phyloP scores from a whole-genome alignment of 306 rosid genomes.

The Cicer cuneatum region DNA sequence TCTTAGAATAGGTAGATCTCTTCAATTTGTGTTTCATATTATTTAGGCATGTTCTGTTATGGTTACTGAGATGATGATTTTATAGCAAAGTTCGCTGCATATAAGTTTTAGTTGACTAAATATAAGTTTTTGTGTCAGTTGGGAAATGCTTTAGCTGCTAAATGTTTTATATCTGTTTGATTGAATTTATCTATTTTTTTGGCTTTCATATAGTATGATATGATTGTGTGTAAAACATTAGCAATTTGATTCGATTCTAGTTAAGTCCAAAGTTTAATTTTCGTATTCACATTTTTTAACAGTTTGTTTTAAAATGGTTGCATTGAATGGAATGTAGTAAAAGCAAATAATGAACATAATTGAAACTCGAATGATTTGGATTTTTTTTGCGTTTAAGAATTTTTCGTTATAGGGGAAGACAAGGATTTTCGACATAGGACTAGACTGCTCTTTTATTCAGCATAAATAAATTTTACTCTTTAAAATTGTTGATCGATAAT shows the following conservation, averaged over 20 bases:
- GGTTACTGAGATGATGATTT: slow-evolving; percentile 1
- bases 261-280: not conserved
- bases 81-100: slow-evolving; percentile 1
- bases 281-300: not conserved
- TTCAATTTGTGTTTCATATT: slow-evolving; percentile 26
- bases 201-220: not conserved
- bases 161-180: not conserved
- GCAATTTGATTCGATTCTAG: slow-evolving; percentile 28
- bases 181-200: not conserved
- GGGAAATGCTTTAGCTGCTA: slow-evolving; percentile 35
- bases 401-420: slow-evolving; percentile 10
- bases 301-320: slow-evolving; percentile 16
- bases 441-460: too few species aligned
- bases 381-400: not conserved
- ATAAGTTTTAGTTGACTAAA: slow-evolving; percentile 47
- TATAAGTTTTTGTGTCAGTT: slow-evolving; percentile 22
- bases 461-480: too few species aligned
- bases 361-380: not conserved
- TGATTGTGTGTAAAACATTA: not conserved
- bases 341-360: slow-evolving; percentile 11
- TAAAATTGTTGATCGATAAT: too few species aligned
- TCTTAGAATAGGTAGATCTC: slow-evolving; percentile 6
- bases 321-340: not conserved
- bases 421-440: too few species aligned
- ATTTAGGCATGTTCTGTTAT: slow-evolving; percentile 34